Percentiles rank a stretch among this genome's conserved stretches.
phyloP scores from a whole-genome alignment of 306 rosid species.

The Malus sieversii region DNA sequence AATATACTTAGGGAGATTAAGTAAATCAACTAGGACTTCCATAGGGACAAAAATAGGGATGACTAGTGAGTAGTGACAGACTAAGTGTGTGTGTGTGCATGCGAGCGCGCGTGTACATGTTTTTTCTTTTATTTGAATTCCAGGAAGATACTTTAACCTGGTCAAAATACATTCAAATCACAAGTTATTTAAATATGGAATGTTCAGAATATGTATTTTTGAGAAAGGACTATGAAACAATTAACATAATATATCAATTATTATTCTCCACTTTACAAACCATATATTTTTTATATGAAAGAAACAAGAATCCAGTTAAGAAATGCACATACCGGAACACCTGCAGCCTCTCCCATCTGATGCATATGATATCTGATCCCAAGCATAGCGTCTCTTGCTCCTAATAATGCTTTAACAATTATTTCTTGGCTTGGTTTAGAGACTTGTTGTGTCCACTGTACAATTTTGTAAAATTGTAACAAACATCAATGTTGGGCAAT shows the following conservation, averaged over 20 bases:
- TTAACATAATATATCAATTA: background rate
- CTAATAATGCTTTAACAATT: slow-evolving; percentile 56
- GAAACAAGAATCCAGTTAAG: slow-evolving; percentile 10
- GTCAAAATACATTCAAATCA: background rate
- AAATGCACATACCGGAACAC: slow-evolving; percentile 72
- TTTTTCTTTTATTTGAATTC: too few relatives aligned
- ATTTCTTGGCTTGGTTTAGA: slow-evolving; percentile 47
- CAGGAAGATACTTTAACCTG: too few relatives aligned
- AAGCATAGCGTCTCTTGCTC: slow-evolving; percentile 83
- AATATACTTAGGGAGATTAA: background rate
- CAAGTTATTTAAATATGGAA: background rate
- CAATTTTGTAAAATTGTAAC: slow-evolving; percentile 20
- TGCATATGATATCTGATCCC: slow-evolving; percentile 72
- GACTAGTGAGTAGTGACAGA: background rate
- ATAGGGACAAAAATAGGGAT: background rate
- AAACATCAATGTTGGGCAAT: slow-evolving; percentile 18
- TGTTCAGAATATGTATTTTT: background rate
- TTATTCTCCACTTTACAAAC: background rate
- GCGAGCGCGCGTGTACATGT: too few relatives aligned
- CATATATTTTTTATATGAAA: background rate
- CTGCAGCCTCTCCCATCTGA: slow-evolving; percentile 86
- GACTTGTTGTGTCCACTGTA: slow-evolving; percentile 84
- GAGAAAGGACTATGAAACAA: background rate
- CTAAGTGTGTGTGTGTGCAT: background rate
- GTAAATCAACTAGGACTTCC: background rate